Evolutionary conservation across 306 rosid species (phyloP).

Genomic region (Dalbergia oliveri): DNA sequence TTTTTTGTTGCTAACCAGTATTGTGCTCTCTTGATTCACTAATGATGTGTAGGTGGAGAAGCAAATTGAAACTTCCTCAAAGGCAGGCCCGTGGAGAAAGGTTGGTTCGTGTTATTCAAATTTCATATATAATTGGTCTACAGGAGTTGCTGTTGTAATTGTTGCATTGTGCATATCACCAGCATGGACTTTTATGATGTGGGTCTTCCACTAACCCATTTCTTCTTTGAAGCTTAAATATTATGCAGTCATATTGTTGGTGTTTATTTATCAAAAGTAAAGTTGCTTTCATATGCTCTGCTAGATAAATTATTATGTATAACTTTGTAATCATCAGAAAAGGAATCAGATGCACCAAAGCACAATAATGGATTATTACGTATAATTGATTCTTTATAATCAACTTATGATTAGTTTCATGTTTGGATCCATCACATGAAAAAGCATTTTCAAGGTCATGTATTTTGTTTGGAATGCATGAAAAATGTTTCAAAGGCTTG

Average conservation of each 20-base stretch:
- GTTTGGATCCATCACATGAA: no score
- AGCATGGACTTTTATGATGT: slow-evolving; percentile 15
- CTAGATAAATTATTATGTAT: no score
- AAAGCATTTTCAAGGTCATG: no score
- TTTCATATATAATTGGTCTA: slow-evolving; percentile 25
- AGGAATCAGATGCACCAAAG: no score
- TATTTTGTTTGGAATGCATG: no score
- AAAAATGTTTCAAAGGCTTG: no score
- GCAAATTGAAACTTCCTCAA: slow-evolving; percentile 77
- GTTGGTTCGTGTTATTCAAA: slow-evolving; percentile 61
- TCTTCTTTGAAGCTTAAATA: slow-evolving; percentile 6
- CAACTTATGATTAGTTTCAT: no score
- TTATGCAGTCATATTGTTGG: slow-evolving; percentile 15
- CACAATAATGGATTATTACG: no score
- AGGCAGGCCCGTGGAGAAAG: slow-evolving; percentile 99
- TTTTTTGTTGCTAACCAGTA: slow-evolving; percentile 39
- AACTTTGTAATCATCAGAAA: no score
- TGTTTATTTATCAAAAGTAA: neutral
- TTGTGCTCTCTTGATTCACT: slow-evolving; percentile 39
- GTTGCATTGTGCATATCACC: slow-evolving; percentile 1
- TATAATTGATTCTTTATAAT: no score
- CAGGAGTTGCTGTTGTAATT: slow-evolving; percentile 3
- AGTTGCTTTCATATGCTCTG: neutral
- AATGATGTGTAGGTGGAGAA: slow-evolving; percentile 67
- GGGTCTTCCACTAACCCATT: neutral